phyloP scores from a whole-genome alignment of 163 green algal species.

The Coccomyxa subellipsoidea region DNA sequence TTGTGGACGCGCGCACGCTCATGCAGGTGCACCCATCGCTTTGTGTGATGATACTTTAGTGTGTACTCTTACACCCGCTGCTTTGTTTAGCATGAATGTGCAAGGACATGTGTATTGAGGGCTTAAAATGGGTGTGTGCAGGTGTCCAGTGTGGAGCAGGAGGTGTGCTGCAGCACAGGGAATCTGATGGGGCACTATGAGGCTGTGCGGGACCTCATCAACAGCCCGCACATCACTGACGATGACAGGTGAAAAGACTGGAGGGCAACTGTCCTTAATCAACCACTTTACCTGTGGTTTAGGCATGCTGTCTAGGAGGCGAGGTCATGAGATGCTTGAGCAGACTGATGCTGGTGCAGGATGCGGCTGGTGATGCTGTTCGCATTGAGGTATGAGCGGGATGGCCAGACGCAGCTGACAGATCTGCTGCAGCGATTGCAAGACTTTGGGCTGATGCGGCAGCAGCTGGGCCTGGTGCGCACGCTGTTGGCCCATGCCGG shows the following conservation, averaged over 20 bases:
- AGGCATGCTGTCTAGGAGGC: no score
- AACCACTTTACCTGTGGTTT: no score
- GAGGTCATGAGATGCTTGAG: neutral
- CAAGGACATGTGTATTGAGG: neutral
- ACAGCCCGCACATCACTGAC: slow-evolving; percentile 28
- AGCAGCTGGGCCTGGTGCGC: slow-evolving; percentile 59
- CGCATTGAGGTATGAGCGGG: slow-evolving; percentile 86
- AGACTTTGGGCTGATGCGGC: slow-evolving; percentile 18
- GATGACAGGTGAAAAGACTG: slow-evolving; percentile 44
- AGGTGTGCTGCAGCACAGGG: slow-evolving; percentile 70
- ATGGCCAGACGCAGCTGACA: slow-evolving; percentile 53
- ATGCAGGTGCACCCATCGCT: slow-evolving; percentile 55
- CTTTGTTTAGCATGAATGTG: neutral
- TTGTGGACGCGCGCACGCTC: slow-evolving; percentile 66
- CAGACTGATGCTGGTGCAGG: slow-evolving; percentile 21
- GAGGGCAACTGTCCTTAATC: no score
- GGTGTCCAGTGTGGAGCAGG: slow-evolving; percentile 86
- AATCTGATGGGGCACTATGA: slow-evolving; percentile 43
- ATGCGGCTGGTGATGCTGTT: slow-evolving; percentile 87
- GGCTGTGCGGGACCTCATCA: slow-evolving; percentile 31
- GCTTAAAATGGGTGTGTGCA: neutral
- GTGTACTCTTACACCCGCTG: neutral
- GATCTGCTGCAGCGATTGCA: slow-evolving; percentile 41
- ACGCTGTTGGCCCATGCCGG: slow-evolving; percentile 70
- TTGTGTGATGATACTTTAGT: neutral